These are phyloP conservation scores for Candida incommunis DNA, from an alignment of 805 yeast genomes.

Conservation along the genomic window DNA sequence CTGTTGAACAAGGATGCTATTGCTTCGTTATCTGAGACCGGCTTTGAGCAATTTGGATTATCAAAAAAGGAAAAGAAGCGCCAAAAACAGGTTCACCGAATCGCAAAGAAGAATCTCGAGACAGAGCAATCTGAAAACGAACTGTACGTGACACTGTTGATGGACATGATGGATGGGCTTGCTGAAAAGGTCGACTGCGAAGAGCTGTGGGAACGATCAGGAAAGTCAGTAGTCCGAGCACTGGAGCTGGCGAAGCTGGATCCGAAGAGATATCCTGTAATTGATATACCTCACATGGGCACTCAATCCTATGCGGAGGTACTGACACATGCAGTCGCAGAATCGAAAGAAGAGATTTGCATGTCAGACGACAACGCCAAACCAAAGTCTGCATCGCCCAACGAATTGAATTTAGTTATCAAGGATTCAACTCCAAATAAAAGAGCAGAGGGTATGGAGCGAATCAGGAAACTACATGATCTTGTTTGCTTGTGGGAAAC, in stretches of 20 bases:
- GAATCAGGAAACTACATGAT: background rate
- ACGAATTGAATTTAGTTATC: background rate
- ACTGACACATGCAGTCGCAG: background rate
- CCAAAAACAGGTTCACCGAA: background rate
- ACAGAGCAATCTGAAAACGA: background rate
- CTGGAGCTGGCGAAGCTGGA: background rate
- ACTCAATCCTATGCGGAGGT: background rate
- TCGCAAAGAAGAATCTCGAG: background rate
- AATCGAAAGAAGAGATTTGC: background rate
- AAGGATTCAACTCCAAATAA: background rate
- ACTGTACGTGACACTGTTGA: background rate
- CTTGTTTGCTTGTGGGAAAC: background rate
- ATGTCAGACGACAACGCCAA: background rate
- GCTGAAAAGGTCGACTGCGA: background rate
- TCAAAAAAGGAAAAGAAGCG: background rate
- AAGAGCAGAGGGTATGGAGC: background rate
- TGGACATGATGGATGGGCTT: background rate
- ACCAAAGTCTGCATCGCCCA: background rate
- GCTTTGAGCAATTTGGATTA: background rate
- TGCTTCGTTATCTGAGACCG: background rate
- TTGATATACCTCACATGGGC: conserved; percentile 1
- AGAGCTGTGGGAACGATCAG: background rate
- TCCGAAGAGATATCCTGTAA: background rate
- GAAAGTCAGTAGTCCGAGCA: background rate
- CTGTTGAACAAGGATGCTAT: background rate